phyloP scores from a whole-genome alignment of 345 rosid species.

The Cardamine occulta region DNA sequence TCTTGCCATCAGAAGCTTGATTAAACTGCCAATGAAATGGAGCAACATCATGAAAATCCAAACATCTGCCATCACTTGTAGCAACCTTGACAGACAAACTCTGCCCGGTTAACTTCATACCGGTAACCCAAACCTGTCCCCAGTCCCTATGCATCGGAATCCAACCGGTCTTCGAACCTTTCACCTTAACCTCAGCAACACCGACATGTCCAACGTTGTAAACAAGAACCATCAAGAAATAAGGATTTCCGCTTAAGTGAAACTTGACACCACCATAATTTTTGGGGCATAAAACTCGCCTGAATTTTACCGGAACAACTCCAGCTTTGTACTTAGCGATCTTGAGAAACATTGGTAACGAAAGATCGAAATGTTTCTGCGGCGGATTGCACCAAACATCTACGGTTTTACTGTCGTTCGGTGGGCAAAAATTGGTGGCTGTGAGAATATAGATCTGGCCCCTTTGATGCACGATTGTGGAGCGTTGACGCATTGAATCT shows the following conservation, averaged over 20 bases:
- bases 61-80: constrained; percentile 8
- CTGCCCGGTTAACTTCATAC: constrained; percentile 22
- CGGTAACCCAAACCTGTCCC: constrained; percentile 31
- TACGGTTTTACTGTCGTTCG: constrained; percentile 30
- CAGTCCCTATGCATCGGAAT: constrained; percentile 1
- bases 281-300: constrained; percentile 23
- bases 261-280: constrained; percentile 29
- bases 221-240: constrained; percentile 32
- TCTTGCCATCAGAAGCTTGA: constrained; percentile 23
- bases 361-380: constrained; percentile 48
- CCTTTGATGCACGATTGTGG: constrained; percentile 53
- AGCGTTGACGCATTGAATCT: constrained; percentile 48
- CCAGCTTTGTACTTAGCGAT: constrained; percentile 46
- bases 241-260: constrained; percentile 19
- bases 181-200: constrained; percentile 20
- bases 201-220: constrained; percentile 20
- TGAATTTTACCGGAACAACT: constrained; percentile 42
- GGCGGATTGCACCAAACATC: constrained; percentile 53
- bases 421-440: constrained; percentile 61
- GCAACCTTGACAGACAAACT: constrained; percentile 12
- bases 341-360: constrained; percentile 45
- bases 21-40: constrained; percentile 30
- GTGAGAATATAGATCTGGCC: constrained; percentile 51
- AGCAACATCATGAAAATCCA: constrained; percentile 12
- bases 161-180: constrained; percentile 33